These are phyloP conservation scores for Pseudognaphalium luteoalbum DNA, from an alignment of 129 eudicot species.

Conservation along the genomic window DNA sequence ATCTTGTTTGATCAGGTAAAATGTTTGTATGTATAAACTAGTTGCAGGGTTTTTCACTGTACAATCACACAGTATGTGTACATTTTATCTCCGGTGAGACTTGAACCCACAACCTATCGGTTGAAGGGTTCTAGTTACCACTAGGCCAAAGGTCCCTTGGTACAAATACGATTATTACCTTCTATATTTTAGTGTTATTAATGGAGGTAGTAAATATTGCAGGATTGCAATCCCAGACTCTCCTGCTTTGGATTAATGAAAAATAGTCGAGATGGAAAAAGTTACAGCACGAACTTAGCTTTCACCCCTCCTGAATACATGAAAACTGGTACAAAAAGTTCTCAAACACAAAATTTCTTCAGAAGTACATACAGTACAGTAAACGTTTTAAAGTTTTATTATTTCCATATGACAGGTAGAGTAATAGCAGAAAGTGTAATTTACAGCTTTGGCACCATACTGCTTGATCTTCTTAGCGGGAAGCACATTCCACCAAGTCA, in stretches of 20 bases:
- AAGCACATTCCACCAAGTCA: conserved; percentile 98
- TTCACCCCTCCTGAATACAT: conserved; percentile 96
- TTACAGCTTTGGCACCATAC: conserved; percentile 88
- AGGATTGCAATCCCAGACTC: conserved; percentile 91
- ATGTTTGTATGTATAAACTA: background rate
- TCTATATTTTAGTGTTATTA: background rate
- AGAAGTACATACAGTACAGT: background rate
- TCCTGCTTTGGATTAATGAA: conserved; percentile 97
- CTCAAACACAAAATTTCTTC: background rate
- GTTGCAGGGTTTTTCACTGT: background rate
- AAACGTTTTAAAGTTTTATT: background rate
- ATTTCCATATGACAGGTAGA: conserved; percentile 58
- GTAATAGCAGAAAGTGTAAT: conserved; percentile 89
- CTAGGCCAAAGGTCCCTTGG: background rate
- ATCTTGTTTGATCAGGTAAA: conserved; percentile 90
- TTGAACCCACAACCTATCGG: too few species aligned
- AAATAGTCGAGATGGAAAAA: conserved; percentile 95
- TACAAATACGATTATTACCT: background rate
- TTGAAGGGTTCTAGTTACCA: too few species aligned
- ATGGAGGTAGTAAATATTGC: conserved; percentile 9
- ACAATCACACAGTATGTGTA: too few species aligned
- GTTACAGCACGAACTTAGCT: conserved; percentile 93
- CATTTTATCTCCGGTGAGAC: too few species aligned
- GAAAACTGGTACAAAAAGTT: conserved; percentile 60
- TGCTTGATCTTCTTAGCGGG: conserved; percentile 94